Percentiles rank a stretch among this genome's conserved stretches.
These are phyloP conservation scores for Trichoderma gamsii DNA, from an alignment of 495 filamentous ascomycete species.

Conservation along the genomic window DNA sequence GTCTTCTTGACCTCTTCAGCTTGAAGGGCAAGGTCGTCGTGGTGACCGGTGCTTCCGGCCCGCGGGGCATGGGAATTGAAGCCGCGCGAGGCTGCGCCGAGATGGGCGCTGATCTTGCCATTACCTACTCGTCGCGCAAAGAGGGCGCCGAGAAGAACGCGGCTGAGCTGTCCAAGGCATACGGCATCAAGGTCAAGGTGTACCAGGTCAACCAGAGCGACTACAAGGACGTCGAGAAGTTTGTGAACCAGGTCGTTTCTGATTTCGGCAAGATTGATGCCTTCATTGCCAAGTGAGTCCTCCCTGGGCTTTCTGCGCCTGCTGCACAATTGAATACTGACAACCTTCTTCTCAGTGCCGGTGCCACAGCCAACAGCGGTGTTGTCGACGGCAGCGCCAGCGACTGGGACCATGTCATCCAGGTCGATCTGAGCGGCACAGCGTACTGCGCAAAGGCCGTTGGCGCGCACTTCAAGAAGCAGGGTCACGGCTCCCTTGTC, in stretches of 20 bases:
- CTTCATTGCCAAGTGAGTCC: conserved; percentile 43
- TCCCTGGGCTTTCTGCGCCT: conserved; percentile 13
- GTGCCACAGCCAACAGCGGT: conserved; percentile 38
- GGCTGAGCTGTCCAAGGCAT: conserved; percentile 38
- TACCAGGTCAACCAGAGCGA: conserved; percentile 63
- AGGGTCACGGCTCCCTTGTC: conserved; percentile 42
- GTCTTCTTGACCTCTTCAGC: conserved; percentile 40
- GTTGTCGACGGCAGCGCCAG: conserved; percentile 36
- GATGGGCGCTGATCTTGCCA: conserved; percentile 44
- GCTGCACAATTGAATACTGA: conserved; percentile 10
- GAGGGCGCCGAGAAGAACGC: conserved; percentile 55
- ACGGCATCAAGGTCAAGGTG: conserved; percentile 56
- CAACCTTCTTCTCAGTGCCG: conserved; percentile 30
- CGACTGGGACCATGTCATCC: conserved; percentile 50
- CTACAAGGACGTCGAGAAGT: conserved; percentile 44
- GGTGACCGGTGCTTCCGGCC: conserved; percentile 47
- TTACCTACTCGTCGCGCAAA: conserved; percentile 40
- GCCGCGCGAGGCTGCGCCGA: conserved; percentile 44
- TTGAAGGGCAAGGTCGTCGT: conserved; percentile 50
- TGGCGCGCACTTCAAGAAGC: conserved; percentile 53
- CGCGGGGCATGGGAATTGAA: conserved; percentile 48
- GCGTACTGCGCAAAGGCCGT: conserved; percentile 58
- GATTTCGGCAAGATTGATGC: conserved; percentile 52
- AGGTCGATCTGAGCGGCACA: conserved; percentile 59
- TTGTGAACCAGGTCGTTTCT: conserved; percentile 46